Conservation (phyloP, 2,329 filamentous ascomycete genomes). For the Sclerotinia glacialis region DNA sequence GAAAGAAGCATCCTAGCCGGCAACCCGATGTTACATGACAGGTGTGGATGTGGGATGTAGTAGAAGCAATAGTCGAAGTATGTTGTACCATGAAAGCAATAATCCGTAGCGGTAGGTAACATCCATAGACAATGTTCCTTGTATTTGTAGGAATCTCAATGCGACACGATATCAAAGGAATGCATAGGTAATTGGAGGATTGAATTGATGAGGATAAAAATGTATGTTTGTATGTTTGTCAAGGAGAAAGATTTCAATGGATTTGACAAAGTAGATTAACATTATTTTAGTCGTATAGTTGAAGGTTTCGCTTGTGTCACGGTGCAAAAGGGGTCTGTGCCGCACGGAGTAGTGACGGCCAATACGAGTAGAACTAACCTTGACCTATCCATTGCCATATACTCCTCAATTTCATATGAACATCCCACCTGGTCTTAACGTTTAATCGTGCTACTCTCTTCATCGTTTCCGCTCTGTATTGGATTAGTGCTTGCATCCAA, state of each 20-base stretch:
- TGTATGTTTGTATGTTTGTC: too few relatives aligned
- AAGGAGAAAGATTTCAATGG: too few relatives aligned
- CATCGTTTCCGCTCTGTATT: too few relatives aligned
- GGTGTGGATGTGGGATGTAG: neutral
- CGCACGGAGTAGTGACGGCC: neutral
- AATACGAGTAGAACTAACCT: too few relatives aligned
- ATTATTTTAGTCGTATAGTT: too few relatives aligned
- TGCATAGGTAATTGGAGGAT: neutral
- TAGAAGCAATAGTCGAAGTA: neutral
- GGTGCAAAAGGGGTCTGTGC: neutral
- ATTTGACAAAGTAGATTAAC: too few relatives aligned
- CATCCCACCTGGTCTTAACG: neutral
- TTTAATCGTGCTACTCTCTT: too few relatives aligned
- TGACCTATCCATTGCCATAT: neutral
- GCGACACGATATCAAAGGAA: neutral
- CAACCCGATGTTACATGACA: slow-evolving; percentile 11
- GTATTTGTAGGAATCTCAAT: neutral
- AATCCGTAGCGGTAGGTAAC: neutral
- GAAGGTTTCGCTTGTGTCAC: neutral
- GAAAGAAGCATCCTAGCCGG: neutral
- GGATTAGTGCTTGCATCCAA: neutral
- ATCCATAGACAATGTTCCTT: neutral
- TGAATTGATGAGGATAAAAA: too few relatives aligned
- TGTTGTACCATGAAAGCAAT: neutral
- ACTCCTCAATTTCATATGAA: neutral